Evolutionary conservation across 352 stramenopile species (phyloP).

Genomic region (Phytophthora aleatoria): DNA sequence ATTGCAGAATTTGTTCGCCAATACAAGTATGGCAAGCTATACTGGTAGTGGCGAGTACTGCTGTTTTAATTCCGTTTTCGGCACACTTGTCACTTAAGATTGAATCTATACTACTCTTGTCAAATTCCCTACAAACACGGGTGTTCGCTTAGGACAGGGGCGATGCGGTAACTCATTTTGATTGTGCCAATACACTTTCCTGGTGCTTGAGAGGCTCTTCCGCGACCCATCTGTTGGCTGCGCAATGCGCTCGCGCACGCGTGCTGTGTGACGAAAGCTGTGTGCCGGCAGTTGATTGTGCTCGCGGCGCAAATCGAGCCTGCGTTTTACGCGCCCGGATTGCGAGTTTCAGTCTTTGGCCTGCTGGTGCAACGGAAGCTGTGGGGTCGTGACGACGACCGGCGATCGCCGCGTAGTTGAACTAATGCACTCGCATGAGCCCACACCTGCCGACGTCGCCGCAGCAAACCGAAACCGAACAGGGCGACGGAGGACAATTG

Average conservation of each 20-base stretch:
- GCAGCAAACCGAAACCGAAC: neutral
- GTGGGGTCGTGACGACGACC: constrained; percentile 3
- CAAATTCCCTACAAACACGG: no score
- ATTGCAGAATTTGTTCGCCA: no score
- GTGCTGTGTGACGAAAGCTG: constrained; percentile 1
- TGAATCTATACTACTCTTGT: no score
- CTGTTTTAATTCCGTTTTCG: no score
- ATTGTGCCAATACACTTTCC: no score
- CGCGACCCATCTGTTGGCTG: constrained; percentile 25
- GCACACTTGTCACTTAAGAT: no score
- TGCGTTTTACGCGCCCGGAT: neutral
- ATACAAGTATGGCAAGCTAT: no score
- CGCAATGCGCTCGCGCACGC: constrained; percentile 8
- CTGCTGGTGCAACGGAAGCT: constrained; percentile 24
- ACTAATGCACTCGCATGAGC: neutral
- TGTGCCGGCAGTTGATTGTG: constrained; percentile 14
- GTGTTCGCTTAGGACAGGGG: no score
- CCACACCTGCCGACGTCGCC: neutral
- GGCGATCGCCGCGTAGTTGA: neutral
- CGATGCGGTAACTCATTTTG: no score
- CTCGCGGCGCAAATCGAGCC: neutral
- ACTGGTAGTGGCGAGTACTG: no score
- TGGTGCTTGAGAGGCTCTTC: neutral
- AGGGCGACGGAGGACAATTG: neutral
- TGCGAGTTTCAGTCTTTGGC: constrained; percentile 5